Conservation (phyloP, 2,329 filamentous ascomycete species). For the Botrytis galanthina region DNA sequence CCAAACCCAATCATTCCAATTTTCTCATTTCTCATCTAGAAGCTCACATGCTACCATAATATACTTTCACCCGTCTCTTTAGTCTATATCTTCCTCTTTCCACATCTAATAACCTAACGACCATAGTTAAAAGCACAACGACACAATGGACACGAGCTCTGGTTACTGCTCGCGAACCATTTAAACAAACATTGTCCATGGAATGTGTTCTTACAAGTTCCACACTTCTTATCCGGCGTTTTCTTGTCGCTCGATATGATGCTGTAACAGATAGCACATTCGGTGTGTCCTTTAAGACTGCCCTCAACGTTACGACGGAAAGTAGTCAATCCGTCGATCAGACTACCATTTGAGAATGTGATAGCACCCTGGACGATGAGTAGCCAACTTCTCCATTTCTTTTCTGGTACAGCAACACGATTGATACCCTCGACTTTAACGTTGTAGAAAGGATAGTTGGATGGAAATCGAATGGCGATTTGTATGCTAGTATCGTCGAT, state of each 20-base stretch:
- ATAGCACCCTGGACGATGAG: constrained; percentile 88
- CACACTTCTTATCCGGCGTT: constrained; percentile 86
- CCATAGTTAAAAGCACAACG: constrained; percentile 75
- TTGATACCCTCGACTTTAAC: constrained; percentile 75
- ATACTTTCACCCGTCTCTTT: background rate
- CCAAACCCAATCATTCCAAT: background rate
- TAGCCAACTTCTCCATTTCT: constrained; percentile 91
- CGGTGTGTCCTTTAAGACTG: constrained; percentile 85
- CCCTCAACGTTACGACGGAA: constrained; percentile 87
- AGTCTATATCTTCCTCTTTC: background rate
- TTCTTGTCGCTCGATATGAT: constrained; percentile 87
- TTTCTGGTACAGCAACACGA: constrained; percentile 83
- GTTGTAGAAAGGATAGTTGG: constrained; percentile 76
- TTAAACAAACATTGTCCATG: constrained; percentile 88
- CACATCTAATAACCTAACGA: background rate
- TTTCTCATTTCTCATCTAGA: background rate
- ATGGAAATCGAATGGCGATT: constrained; percentile 78
- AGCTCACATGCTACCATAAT: background rate
- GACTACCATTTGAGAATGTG: constrained; percentile 83
- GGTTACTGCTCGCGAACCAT: constrained; percentile 94
- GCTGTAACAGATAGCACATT: constrained; percentile 96
- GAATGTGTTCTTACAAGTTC: constrained; percentile 92
- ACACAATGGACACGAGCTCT: constrained; percentile 89
- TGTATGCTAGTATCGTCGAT: constrained; percentile 84
- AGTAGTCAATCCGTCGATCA: constrained; percentile 81